Conservation (phyloP, 768 basidiomycete species). For the Rhodocollybia butyracea region DNA sequence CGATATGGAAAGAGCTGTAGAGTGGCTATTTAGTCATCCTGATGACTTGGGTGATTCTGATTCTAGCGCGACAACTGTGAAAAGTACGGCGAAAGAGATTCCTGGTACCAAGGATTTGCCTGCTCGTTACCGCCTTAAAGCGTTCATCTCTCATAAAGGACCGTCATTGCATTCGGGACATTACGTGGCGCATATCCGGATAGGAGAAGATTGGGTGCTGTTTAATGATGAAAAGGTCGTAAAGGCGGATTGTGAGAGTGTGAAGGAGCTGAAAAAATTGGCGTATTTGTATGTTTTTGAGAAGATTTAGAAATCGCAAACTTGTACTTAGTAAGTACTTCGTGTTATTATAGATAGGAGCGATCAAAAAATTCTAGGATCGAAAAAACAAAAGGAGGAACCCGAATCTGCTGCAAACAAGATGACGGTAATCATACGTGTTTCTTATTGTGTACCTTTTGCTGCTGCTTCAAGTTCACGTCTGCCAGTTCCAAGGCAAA, state of each 20-base stretch:
- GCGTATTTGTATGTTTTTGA: constrained; percentile 97
- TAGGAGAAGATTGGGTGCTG: constrained; percentile 73
- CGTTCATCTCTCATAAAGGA: constrained; percentile 97
- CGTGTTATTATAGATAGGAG: too few relatives aligned
- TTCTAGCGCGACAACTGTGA: constrained; percentile 11
- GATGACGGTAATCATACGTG: too few relatives aligned
- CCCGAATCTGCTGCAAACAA: too few relatives aligned
- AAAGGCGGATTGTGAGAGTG: constrained; percentile 79
- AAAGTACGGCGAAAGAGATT: constrained; percentile 6
- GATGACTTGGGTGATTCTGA: constrained; percentile 74
- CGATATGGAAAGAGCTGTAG: constrained; percentile 82
- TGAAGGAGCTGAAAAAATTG: constrained; percentile 72
- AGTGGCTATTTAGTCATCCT: constrained; percentile 95
- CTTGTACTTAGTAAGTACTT: too few relatives aligned
- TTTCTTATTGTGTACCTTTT: too few relatives aligned
- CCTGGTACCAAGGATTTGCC: constrained; percentile 63
- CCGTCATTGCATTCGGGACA: constrained; percentile 94
- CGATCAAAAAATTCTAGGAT: too few relatives aligned
- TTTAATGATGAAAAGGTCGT: constrained; percentile 98
- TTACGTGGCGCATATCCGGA: constrained; percentile 79
- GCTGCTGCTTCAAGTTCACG: too few relatives aligned
- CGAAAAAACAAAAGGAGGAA: too few relatives aligned
- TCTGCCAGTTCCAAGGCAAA: too few relatives aligned
- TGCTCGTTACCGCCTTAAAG: constrained; percentile 77
- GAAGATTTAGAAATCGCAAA: constrained; percentile 41